phyloP scores from a whole-genome alignment of 148 eudicot genomes.

The Rhododendron henanense region DNA sequence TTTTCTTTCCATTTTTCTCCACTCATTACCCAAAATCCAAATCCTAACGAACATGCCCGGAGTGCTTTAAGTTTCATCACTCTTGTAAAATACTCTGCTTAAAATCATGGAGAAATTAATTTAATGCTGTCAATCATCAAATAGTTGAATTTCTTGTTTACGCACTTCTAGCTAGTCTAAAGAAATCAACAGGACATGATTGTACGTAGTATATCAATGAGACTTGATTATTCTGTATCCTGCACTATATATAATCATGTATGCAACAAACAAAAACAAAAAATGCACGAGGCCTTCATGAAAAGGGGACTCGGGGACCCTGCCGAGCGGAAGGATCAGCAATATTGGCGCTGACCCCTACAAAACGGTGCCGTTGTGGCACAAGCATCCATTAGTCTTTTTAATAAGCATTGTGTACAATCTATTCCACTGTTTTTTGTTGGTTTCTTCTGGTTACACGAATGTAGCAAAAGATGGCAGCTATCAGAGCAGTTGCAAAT shows the following conservation, averaged over 20 bases:
- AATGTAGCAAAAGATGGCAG: slow-evolving; percentile 43
- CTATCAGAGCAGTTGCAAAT: slow-evolving; percentile 39
- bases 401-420: too few species aligned
- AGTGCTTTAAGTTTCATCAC: not conserved
- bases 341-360: too few species aligned
- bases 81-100: not conserved
- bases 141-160: not conserved
- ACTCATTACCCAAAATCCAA: too few species aligned
- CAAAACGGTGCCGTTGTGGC: not conserved
- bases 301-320: not conserved
- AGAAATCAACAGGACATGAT: not conserved
- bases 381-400: too few species aligned
- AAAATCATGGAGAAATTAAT: not conserved
- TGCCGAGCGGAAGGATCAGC: too few species aligned
- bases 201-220: not conserved
- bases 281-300: not conserved
- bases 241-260: too few species aligned
- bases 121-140: not conserved
- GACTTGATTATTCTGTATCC: not conserved
- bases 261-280: not conserved
- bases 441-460: slow-evolving; percentile 27
- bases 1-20: too few species aligned
- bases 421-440: not conserved
- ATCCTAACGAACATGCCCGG: too few species aligned
- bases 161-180: not conserved